Conservation (phyloP, 371 early-diverging fungal species). For the Mortierella sp. region DNA sequence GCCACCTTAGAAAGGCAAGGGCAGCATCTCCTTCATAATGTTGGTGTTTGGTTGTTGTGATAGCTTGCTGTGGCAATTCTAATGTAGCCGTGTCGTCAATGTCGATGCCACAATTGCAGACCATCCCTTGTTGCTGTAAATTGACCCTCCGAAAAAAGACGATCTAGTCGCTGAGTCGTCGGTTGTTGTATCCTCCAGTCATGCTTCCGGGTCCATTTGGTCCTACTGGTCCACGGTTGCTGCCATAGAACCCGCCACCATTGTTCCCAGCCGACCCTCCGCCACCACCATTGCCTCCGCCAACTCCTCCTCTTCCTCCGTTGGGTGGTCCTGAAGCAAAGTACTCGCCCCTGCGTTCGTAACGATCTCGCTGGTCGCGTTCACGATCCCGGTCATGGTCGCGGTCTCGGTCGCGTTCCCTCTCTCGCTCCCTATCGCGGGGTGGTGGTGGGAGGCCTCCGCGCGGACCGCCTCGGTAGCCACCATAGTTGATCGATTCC, state of each 20-base stretch:
- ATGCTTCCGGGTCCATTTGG: constrained; percentile 22
- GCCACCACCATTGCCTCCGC: constrained; percentile 11
- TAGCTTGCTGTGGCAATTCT: neutral
- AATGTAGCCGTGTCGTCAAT: neutral
- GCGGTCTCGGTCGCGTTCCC: constrained; percentile 40
- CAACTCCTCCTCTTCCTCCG: constrained; percentile 11
- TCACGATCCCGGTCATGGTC: constrained; percentile 43
- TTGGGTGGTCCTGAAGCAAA: constrained; percentile 27
- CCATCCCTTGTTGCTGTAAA: constrained; percentile 22
- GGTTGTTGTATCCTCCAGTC: constrained; percentile 28
- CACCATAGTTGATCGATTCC: constrained; percentile 36
- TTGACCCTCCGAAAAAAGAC: neutral
- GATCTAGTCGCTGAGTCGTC: constrained; percentile 41
- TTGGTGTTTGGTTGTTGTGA: neutral
- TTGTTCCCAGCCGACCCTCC: constrained; percentile 4
- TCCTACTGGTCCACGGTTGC: constrained; percentile 30
- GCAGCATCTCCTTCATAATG: neutral
- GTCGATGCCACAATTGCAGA: constrained; percentile 9
- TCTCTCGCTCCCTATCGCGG: constrained; percentile 43
- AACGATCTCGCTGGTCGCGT: constrained; percentile 37
- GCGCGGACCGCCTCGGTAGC: constrained; percentile 42
- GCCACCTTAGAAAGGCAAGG: neutral
- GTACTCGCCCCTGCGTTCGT: constrained; percentile 43
- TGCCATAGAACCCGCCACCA: constrained; percentile 27
- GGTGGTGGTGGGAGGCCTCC: constrained; percentile 42